Evolutionary conservation across 129 eudicot genomes (phyloP).

Genomic region (Arctium minus): DNA sequence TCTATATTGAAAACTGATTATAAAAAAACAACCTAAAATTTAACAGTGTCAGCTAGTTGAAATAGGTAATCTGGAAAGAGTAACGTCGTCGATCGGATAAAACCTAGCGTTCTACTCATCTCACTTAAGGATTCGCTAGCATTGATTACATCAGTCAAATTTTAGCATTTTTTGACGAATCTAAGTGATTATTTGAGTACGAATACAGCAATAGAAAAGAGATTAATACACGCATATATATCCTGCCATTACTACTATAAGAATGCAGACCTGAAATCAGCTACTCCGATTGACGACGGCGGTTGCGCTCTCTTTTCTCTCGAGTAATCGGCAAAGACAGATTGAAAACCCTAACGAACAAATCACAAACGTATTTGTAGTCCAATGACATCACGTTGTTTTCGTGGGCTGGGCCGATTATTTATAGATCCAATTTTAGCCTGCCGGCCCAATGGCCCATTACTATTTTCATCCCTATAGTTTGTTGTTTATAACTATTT

Average conservation of each 20-base stretch:
- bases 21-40: too few species aligned
- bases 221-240: neutral
- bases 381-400: neutral
- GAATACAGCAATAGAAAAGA: neutral
- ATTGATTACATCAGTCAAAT: neutral
- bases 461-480: too few species aligned
- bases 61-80: too few species aligned
- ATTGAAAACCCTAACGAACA: slow-evolving; percentile 16
- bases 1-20: neutral
- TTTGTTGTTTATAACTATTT: too few species aligned
- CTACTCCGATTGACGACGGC: slow-evolving; percentile 16
- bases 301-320: slow-evolving; percentile 4
- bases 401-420: slow-evolving; percentile 18
- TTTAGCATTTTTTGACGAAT: neutral
- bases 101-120: neutral
- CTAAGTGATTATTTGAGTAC: neutral
- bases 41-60: too few species aligned
- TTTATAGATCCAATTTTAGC: neutral
- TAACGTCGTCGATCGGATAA: neutral
- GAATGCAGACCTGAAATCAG: slow-evolving; percentile 13
- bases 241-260: neutral
- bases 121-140: neutral
- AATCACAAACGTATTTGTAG: neutral
- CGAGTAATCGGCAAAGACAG: neutral
- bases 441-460: neutral